Conservation (phyloP, 2,329 filamentous ascomycete species). For the Ramularia endophylla region DNA sequence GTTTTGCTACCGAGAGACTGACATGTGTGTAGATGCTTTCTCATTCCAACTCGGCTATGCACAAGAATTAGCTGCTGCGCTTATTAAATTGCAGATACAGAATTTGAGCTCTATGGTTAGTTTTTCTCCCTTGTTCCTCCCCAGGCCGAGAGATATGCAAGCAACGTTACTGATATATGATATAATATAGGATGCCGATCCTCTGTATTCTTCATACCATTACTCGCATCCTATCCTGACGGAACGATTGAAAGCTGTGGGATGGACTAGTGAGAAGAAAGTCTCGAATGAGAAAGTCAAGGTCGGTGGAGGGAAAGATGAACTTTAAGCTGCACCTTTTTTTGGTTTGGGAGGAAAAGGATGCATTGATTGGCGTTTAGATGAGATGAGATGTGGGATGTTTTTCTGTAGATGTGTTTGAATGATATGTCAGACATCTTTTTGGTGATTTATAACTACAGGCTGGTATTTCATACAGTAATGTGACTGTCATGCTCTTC, state of each 20-base stretch:
- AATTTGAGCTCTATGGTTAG: slow-evolving; percentile 84
- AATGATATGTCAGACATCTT: too few relatives aligned
- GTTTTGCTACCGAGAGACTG: slow-evolving; percentile 11
- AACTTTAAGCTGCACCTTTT: too few relatives aligned
- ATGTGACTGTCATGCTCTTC: too few relatives aligned
- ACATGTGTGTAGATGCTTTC: slow-evolving; percentile 59
- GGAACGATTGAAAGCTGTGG: slow-evolving; percentile 83
- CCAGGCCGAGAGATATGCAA: too few relatives aligned
- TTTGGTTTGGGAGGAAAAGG: too few relatives aligned
- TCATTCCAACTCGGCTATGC: slow-evolving; percentile 79
- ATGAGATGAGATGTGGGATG: too few relatives aligned
- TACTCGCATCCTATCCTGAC: slow-evolving; percentile 96
- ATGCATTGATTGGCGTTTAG: too few relatives aligned
- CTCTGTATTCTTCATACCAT: slow-evolving; percentile 97
- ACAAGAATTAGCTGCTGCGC: slow-evolving; percentile 71
- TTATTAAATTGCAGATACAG: slow-evolving; percentile 97
- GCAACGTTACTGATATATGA: too few relatives aligned
- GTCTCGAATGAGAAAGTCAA: slow-evolving; percentile 40
- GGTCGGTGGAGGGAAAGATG: slow-evolving; percentile 10
- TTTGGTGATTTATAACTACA: too few relatives aligned
- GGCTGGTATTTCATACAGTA: too few relatives aligned
- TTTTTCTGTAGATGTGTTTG: too few relatives aligned
- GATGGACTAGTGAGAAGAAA: slow-evolving; percentile 68
- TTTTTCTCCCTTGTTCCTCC: background rate
- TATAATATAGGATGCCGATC: slow-evolving; percentile 75